Percentiles rank a stretch among this genome's conserved stretches.
Evolutionary conservation across 2,329 filamentous ascomycete genomes (phyloP).

Genomic region (Tolypocladium amazonense): DNA sequence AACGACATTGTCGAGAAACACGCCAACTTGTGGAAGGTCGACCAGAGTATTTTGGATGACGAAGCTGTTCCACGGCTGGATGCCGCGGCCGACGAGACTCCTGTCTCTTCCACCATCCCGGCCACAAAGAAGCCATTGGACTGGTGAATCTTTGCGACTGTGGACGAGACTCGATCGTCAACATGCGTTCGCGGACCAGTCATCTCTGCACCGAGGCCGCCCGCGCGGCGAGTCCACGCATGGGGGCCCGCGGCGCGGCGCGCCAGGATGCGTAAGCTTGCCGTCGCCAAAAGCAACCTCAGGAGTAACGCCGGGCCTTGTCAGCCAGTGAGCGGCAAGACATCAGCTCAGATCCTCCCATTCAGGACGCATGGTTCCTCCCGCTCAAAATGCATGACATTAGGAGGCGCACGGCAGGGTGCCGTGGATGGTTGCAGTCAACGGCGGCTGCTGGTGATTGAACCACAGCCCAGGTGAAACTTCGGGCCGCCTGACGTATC

Average conservation of each 20-base stretch:
- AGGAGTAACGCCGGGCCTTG: background rate
- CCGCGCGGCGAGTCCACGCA: background rate
- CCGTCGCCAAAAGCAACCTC: background rate
- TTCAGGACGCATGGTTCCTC: background rate
- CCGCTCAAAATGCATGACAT: background rate
- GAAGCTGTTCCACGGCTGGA: slow-evolving; percentile 19
- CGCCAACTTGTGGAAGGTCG: slow-evolving; percentile 21
- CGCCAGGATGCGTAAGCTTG: background rate
- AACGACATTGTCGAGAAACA: slow-evolving; percentile 22
- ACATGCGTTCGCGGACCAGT: background rate
- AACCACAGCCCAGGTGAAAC: background rate
- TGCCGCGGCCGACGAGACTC: slow-evolving; percentile 15
- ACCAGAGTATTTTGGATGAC: slow-evolving; percentile 20
- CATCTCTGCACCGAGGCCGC: background rate
- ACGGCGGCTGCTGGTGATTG: background rate
- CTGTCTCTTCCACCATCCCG: slow-evolving; percentile 10
- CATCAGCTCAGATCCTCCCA: background rate
- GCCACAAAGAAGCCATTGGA: slow-evolving; percentile 23
- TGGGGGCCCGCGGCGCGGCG: background rate
- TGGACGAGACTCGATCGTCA: background rate
- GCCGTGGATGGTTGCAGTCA: background rate
- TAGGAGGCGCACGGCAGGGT: background rate
- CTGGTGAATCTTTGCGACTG: slow-evolving; percentile 19
- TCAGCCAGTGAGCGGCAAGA: background rate
- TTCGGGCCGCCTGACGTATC: background rate